These are phyloP conservation scores for Golubevia pallescens DNA, from an alignment of 1,284 basidiomycete genomes.

Conservation along the genomic window DNA sequence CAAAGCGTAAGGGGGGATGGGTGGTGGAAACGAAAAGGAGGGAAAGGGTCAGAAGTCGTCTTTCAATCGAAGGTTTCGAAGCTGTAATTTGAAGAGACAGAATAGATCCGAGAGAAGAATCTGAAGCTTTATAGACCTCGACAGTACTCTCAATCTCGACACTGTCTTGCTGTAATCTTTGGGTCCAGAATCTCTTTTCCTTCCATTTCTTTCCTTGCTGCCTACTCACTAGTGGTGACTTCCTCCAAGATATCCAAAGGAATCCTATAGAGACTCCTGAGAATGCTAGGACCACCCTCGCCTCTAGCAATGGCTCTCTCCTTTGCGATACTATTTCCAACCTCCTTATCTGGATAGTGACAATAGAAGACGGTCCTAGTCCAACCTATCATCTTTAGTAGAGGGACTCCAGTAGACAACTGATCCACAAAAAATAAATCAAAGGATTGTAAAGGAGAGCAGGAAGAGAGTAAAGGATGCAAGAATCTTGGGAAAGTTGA, in stretches of 20 bases:
- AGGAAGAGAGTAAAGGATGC: constrained; percentile 13
- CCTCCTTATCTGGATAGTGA: constrained; percentile 85
- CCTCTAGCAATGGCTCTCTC: constrained; percentile 60
- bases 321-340: constrained; percentile 68
- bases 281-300: constrained; percentile 27
- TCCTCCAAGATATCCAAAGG: constrained; percentile 93
- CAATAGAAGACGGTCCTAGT: constrained; percentile 93
- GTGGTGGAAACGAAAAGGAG: too few species aligned
- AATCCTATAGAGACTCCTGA: constrained; percentile 71
- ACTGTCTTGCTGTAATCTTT: too few species aligned
- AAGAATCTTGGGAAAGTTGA: constrained; percentile 9
- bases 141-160: too few species aligned
- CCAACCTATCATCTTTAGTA: constrained; percentile 74
- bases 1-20: not conserved
- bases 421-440: constrained; percentile 96
- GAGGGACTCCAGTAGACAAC: constrained; percentile 85
- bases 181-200: too few species aligned
- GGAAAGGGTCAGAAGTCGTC: not conserved
- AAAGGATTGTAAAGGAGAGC: constrained; percentile 65
- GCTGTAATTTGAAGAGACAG: too few species aligned
- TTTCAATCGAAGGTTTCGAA: too few species aligned
- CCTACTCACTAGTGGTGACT: constrained; percentile 81
- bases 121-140: too few species aligned
- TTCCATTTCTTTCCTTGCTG: too few species aligned
- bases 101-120: too few species aligned